Evolutionary conservation across 306 rosid genomes (phyloP).

Genomic region (Geum urbanum): DNA sequence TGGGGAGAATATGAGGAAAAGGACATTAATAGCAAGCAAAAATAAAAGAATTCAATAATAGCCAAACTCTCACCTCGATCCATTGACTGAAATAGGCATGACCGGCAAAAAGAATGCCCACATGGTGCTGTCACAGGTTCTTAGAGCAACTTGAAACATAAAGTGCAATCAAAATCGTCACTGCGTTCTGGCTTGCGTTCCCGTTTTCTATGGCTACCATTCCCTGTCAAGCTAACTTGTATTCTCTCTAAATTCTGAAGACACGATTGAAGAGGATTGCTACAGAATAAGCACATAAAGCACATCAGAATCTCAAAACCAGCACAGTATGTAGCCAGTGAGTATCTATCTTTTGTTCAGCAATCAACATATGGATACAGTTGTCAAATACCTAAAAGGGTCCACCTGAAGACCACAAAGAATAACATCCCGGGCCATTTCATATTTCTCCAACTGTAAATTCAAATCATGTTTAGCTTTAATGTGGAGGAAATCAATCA

Average conservation of each 20-base stretch:
- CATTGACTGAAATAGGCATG: constrained; percentile 90
- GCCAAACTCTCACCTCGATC: constrained; percentile 66
- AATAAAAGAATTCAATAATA: constrained; percentile 24
- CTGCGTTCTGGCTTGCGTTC: constrained; percentile 69
- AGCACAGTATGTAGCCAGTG: constrained; percentile 23
- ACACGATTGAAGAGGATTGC: constrained; percentile 59
- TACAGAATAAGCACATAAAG: constrained; percentile 45
- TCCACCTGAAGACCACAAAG: constrained; percentile 89
- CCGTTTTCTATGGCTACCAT: constrained; percentile 44
- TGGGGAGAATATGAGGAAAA: constrained; percentile 7
- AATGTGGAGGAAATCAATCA: not conserved
- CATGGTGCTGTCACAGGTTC: constrained; percentile 96
- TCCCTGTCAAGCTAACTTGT: constrained; percentile 36
- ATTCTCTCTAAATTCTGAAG: constrained; percentile 64
- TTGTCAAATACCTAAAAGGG: constrained; percentile 60
- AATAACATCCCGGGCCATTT: constrained; percentile 71
- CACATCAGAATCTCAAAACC: constrained; percentile 16
- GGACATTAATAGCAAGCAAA: constrained; percentile 4
- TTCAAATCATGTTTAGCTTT: constrained; percentile 20
- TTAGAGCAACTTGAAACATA: constrained; percentile 79
- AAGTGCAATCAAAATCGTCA: constrained; percentile 89
- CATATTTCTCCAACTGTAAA: constrained; percentile 87
- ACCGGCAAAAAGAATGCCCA: constrained; percentile 95
- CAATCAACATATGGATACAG: constrained; percentile 16
- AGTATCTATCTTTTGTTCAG: constrained; percentile 4